A percentile compares a stretch with the other conserved stretches of the same genome.
phyloP scores from a whole-genome alignment of 768 basidiomycete genomes.

The Imleria badia region DNA sequence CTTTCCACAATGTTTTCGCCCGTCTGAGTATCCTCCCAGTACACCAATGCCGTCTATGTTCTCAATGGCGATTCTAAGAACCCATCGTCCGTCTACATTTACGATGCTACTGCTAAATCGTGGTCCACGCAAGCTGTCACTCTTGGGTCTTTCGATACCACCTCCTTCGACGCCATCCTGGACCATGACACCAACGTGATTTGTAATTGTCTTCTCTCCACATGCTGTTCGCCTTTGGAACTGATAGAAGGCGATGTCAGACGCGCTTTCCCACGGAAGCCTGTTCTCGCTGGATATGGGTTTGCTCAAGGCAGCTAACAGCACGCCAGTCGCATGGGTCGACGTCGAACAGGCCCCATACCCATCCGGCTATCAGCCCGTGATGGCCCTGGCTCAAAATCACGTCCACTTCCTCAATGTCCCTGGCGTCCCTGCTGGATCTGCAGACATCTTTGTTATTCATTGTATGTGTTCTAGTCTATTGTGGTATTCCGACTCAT shows the following conservation, averaged over 20 bases:
- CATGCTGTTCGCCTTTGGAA: neutral
- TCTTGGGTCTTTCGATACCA: constrained; percentile 56
- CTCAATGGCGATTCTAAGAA: constrained; percentile 73
- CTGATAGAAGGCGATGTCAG: constrained; percentile 35
- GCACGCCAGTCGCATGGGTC: constrained; percentile 60
- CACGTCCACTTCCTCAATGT: constrained; percentile 83
- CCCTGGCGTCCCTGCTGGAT: constrained; percentile 64
- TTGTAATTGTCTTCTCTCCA: constrained; percentile 41
- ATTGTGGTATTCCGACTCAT: neutral
- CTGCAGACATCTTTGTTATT: constrained; percentile 79
- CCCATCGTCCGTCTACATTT: constrained; percentile 75
- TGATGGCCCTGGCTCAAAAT: constrained; percentile 83
- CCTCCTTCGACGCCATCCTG: constrained; percentile 68
- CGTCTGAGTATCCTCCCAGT: constrained; percentile 43
- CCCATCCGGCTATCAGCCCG: constrained; percentile 59
- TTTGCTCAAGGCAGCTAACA: constrained; percentile 57
- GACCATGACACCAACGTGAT: constrained; percentile 96
- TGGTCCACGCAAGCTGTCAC: constrained; percentile 77
- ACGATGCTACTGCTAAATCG: constrained; percentile 64
- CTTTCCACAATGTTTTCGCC: neutral
- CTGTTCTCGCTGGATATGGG: constrained; percentile 73
- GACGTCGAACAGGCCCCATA: constrained; percentile 59
- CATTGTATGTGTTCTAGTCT: constrained; percentile 60
- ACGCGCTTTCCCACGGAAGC: constrained; percentile 65
- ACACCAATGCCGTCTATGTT: constrained; percentile 83